phyloP scores from a whole-genome alignment of 371 early-diverging fungal species.

The Mortierella sp. region DNA sequence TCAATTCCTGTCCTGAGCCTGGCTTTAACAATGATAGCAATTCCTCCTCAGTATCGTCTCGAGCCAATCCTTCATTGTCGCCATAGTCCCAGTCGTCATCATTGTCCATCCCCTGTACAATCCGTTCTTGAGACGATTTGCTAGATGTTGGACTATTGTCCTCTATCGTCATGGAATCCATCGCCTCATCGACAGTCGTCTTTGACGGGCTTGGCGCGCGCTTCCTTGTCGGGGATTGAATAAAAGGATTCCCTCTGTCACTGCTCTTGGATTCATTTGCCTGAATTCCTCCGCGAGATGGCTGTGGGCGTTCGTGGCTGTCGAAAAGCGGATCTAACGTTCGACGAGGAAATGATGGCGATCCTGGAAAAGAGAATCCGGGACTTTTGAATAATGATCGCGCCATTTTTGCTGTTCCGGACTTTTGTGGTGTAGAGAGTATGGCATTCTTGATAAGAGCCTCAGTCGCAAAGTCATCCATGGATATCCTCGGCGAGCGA shows the following conservation, averaged over 20 bases:
- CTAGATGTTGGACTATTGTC: neutral
- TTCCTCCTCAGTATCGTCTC: neutral
- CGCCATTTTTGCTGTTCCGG: constrained; percentile 32
- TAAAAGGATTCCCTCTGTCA: neutral
- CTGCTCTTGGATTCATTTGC: neutral
- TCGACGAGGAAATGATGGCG: constrained; percentile 5
- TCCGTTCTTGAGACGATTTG: neutral
- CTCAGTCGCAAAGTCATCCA: neutral
- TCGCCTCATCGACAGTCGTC: constrained; percentile 18
- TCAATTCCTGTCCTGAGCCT: no score
- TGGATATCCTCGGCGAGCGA: neutral
- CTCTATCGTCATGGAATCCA: constrained; percentile 32
- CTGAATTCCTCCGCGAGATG: neutral
- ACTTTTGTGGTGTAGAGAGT: constrained; percentile 26
- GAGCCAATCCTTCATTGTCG: neutral
- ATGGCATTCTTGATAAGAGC: constrained; percentile 13
- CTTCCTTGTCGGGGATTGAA: neutral
- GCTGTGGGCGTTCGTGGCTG: neutral
- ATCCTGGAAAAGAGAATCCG: constrained; percentile 6
- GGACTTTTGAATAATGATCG: constrained; percentile 33
- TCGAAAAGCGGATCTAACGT: neutral
- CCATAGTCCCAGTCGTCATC: constrained; percentile 1
- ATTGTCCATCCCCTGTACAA: constrained; percentile 18
- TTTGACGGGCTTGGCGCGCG: neutral
- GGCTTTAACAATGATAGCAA: no score